Conservation (phyloP, 2,329 filamentous ascomycete species). For the Aureobasidium zeae region DNA sequence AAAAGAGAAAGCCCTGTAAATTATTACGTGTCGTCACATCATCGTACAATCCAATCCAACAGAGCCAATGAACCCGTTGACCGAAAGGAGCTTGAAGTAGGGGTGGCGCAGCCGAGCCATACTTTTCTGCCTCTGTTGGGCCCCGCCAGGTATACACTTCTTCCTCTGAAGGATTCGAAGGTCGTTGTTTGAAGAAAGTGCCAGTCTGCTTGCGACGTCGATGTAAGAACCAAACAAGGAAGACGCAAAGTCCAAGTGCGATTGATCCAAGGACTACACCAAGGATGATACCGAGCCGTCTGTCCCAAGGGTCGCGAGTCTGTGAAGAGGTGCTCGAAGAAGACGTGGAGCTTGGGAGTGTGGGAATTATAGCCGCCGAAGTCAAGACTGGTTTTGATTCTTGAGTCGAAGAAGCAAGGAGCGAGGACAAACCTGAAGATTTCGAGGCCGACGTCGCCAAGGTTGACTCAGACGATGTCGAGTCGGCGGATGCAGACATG, state of each 20-base stretch:
- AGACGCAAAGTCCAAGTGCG: conserved; percentile 17
- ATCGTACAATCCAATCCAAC: too few relatives aligned
- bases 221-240: conserved; percentile 18
- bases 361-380: conserved; percentile 2
- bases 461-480: conserved; percentile 9
- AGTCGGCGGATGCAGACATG: too few relatives aligned
- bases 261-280: conserved; percentile 19
- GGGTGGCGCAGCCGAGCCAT: conserved; percentile 1
- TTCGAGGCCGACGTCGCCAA: conserved; percentile 12
- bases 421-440: neutral
- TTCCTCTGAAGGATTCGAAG: conserved; percentile 2
- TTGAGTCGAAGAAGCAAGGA: conserved; percentile 3
- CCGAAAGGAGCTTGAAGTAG: neutral
- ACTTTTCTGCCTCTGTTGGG: conserved; percentile 1
- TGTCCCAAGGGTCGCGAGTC: conserved; percentile 4
- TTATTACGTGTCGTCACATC: too few relatives aligned
- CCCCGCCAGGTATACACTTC: conserved; percentile 8
- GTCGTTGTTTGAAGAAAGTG: conserved; percentile 13
- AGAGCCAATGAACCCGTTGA: too few relatives aligned
- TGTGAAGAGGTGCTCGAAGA: neutral
- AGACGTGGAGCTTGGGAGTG: neutral
- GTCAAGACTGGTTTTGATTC: conserved; percentile 14
- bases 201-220: conserved; percentile 17
- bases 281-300: conserved; percentile 19
- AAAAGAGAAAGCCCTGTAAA: too few relatives aligned